Base-by-base conservation (phyloP, 805 yeast genomes). In the Candida maltosa region DNA sequence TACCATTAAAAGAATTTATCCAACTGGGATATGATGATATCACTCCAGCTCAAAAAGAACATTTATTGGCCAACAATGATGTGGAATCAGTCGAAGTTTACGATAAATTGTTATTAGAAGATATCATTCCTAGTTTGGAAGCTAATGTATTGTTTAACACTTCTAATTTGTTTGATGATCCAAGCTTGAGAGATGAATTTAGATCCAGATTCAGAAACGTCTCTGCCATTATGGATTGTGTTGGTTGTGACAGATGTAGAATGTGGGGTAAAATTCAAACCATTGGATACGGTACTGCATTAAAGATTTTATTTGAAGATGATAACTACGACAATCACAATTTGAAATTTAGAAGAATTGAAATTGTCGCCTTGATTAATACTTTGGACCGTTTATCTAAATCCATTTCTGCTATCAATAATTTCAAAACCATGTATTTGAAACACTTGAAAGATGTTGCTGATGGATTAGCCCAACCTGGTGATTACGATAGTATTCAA, bases 181-280 rank as follows among this genome's bases (percentile, higher is more conserved):
- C 73, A 24, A 62, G 58, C 2, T 70, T 91, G 39, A 93, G 93
- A 51, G 81, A 82, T 44, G 97, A 93, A 49, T 89, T 93, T 65
- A 75, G 91, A 42, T 61, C 75, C 25, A 81, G 95, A 34, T 94
- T 93, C 59, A 81, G 79, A 52, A 93, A 93, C 55, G 94, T 93
- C 16, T 81, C 95, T 15, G 82, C 86, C 33, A 78, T 93, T 29
- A 93, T 93, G 97, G 96, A 91, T 58, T 93, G 99, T 65, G 97
- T 93, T 26, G 97, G 96, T 25, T 93, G 99, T 67, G 98, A 93
- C 56, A 74, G 97, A 54, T 93, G 99, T 60, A 76, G 97, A 51
- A 69, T 93, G 61, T 93, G 99, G 99, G 98, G 98, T 7, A 93
- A 93, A 60, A 76, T 93, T 20, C 98, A 93, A 65, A 87, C 95